Base-by-base conservation (phyloP, 225 moss, liverwort and hornwort genomes). In the Rhytidiadelphus loreus region DNA sequence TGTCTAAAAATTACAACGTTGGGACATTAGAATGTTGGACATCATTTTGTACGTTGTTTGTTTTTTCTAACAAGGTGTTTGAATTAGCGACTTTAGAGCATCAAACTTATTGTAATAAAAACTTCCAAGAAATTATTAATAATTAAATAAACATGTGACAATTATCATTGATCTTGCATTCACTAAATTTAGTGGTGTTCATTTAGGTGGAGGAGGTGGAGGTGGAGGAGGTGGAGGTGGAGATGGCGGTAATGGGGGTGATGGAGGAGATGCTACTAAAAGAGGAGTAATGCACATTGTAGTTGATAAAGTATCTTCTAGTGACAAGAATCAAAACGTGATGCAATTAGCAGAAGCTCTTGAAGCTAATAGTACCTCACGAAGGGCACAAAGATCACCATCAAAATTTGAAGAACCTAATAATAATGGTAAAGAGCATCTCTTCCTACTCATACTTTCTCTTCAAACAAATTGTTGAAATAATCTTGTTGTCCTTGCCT, bases 401-500 rank as follows among this genome's bases (percentile, higher is more conserved):
- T 48, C 75, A 81, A 82, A 85, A 13, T 56, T 82, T 70, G 46
- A 35, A 17, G 50, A 83, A 66, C 16, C 60, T 25, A 29, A 55
- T 46, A 20, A 86, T 15, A 9, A 74, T 16, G 86, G 92, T 92
- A 72, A 65, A 53, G 7, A 78, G n/a, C 21, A 30, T 85, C 9
- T 46, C 44, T 21, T 44, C 10, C 17, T 26, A 10, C 4, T 24
- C 22, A 33, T 19, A n/a, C 56, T 25, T 39, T 43, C 3, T 37
- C 25, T 58, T 58, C 11, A 83, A 48, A 18, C 14, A 33, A 35
- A 73, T 26, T 4, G 1, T 77, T 70, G 50, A 71, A 71, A 64
- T 19, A 48, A 14, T 21, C 1, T 80, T 29, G 0, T 50, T 80
- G 17, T 16, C 11, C 2, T 0, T 5, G 0, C 41, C 0, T 39